Conservation (phyloP, 768 basidiomycete genomes). For the Auricularia sp. region DNA sequence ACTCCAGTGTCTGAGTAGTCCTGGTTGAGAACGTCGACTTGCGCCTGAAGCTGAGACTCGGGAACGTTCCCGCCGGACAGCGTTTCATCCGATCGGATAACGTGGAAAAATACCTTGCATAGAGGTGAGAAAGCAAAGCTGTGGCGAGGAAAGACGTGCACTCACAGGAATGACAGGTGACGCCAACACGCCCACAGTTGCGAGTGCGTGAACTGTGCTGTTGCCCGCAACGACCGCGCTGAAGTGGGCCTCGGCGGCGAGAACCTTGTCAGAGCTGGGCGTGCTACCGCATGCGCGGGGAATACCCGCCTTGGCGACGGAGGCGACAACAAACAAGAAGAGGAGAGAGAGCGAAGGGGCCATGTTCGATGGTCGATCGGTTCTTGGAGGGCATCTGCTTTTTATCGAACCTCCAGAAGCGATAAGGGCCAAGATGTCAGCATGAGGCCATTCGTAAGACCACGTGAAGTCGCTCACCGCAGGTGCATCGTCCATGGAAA, state of each 20-base stretch:
- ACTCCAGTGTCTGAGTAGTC: conserved; percentile 11
- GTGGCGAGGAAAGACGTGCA: not conserved
- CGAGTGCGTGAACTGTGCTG: conserved; percentile 2
- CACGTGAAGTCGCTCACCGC: too few species aligned
- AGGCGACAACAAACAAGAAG: not conserved
- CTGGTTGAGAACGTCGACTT: conserved; percentile 12
- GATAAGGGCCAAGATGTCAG: too few species aligned
- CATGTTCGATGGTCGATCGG: too few species aligned
- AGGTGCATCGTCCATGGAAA: too few species aligned
- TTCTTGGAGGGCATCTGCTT: too few species aligned
- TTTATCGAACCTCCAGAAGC: too few species aligned
- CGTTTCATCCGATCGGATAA: conserved; percentile 32
- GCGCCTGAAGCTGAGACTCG: conserved; percentile 15
- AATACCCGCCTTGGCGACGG: not conserved
- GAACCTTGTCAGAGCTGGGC: conserved; percentile 26
- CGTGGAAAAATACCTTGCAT: conserved; percentile 33
- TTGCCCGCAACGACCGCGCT: conserved; percentile 27
- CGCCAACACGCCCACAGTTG: conserved; percentile 14
- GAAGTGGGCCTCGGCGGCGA: conserved; percentile 32
- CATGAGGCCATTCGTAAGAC: too few species aligned
- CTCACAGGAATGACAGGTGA: not conserved
- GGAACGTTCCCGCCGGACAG: conserved; percentile 31
- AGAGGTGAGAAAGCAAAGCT: not conserved
- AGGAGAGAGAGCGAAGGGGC: not conserved
- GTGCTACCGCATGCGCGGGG: conserved; percentile 25